Percentiles rank a stretch among this genome's conserved stretches.
Conservation (phyloP, 805 yeast genomes). For the Monosporozyma servazzii region DNA sequence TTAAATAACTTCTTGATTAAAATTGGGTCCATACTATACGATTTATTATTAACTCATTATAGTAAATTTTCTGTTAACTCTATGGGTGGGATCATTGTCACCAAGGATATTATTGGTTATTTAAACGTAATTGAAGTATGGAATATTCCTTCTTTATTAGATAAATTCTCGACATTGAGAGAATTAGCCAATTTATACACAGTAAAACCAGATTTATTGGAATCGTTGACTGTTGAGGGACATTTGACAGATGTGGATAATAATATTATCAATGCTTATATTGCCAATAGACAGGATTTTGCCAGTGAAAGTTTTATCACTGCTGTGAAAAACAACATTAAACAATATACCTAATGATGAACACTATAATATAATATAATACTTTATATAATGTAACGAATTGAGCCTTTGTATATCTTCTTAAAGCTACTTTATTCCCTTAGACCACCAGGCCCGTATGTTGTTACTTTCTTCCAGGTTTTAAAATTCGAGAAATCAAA, state of each 20-base stretch:
- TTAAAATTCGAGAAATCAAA: background rate
- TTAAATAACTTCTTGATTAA: conserved; percentile 41
- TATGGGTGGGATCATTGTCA: conserved; percentile 72
- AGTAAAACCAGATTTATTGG: conserved; percentile 70
- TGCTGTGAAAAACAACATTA: conserved; percentile 19
- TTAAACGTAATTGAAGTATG: conserved; percentile 61
- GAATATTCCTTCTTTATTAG: conserved; percentile 51
- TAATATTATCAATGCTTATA: conserved; percentile 52
- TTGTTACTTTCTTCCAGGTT: background rate
- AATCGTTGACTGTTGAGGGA: conserved; percentile 74
- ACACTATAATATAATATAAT: background rate
- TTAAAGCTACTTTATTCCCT: background rate
- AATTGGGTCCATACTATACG: conserved; percentile 51
- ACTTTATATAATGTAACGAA: background rate
- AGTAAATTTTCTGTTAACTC: conserved; percentile 67
- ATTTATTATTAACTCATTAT: conserved; percentile 58
- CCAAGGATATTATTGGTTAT: conserved; percentile 73
- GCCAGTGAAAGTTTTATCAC: conserved; percentile 32
- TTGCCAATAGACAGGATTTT: conserved; percentile 63
- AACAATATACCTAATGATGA: conserved; percentile 7
- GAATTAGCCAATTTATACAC: conserved; percentile 80
- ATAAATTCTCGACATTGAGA: conserved; percentile 58
- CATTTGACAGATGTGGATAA: conserved; percentile 60
- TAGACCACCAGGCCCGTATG: background rate
- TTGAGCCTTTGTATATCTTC: background rate